phyloP scores from a whole-genome alignment of 371 early-diverging fungal genomes.

The Phascolomyces articulosus region DNA sequence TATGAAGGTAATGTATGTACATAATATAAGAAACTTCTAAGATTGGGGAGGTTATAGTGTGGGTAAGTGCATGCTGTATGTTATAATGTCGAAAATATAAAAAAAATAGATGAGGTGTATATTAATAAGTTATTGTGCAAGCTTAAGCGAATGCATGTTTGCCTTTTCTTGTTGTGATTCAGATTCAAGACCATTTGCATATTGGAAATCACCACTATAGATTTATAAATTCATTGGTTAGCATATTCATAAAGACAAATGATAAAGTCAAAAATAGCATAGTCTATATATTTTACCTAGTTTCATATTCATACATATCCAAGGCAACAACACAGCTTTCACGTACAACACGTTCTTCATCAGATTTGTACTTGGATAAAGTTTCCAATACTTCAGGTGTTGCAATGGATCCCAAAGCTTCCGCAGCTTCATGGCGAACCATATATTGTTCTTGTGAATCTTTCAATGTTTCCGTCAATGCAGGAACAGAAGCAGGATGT shows the following conservation, averaged over 20 bases:
- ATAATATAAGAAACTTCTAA: not conserved
- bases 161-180: conserved; percentile 29
- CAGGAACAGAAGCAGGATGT: conserved; percentile 87
- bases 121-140: conserved; percentile 19
- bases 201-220: conserved; percentile 64
- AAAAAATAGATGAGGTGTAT: no score
- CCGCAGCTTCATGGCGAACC: conserved; percentile 99
- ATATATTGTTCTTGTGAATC: conserved; percentile 87
- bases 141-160: conserved; percentile 46
- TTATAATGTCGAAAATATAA: no score
- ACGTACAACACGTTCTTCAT: conserved; percentile 89
- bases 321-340: conserved; percentile 97
- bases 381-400: conserved; percentile 85
- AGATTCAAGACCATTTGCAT: conserved; percentile 58
- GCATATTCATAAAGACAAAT: not conserved
- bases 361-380: conserved; percentile 74
- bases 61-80: not conserved
- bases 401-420: conserved; percentile 99
- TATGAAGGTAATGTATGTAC: not conserved
- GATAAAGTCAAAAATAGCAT: not conserved
- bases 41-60: not conserved
- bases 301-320: conserved; percentile 97
- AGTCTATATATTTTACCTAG: no score
- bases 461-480: conserved; percentile 77
- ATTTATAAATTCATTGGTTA: not conserved